phyloP scores from a whole-genome alignment of 225 moss, liverwort and hornwort genomes.

The Lunularia cruciata region DNA sequence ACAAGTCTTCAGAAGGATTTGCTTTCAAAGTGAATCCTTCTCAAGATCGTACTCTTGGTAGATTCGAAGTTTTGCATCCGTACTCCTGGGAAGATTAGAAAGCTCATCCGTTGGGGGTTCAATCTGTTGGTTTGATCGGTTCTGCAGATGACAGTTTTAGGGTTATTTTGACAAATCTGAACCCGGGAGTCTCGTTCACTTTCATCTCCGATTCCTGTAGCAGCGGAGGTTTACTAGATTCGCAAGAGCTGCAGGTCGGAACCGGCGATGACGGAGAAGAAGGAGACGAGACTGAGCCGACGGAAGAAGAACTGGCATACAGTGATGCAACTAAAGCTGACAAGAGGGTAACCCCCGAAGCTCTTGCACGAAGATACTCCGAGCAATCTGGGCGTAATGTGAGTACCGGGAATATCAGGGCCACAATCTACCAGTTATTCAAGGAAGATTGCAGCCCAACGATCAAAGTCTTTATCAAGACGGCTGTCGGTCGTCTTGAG shows the following conservation, averaged over 20 bases:
- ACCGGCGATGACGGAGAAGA: constrained; percentile 14
- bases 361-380: constrained; percentile 44
- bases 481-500: constrained; percentile 16
- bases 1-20: too few relatives aligned
- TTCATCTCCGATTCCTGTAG: constrained; percentile 77
- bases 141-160: constrained; percentile 69
- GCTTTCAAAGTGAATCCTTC: too few relatives aligned
- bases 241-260: constrained; percentile 62
- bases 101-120: too few relatives aligned
- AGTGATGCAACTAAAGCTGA: constrained; percentile 14
- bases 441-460: constrained; percentile 46
- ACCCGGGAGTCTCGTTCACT: constrained; percentile 61
- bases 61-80: too few relatives aligned
- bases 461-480: constrained; percentile 43
- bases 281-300: constrained; percentile 2
- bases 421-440: constrained; percentile 34
- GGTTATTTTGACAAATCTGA: constrained; percentile 52
- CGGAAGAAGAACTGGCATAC: constrained; percentile 17
- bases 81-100: too few relatives aligned
- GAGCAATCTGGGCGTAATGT: constrained; percentile 42
- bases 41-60: too few relatives aligned
- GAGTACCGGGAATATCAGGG: constrained; percentile 46
- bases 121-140: too few relatives aligned
- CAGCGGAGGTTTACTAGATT: constrained; percentile 70
- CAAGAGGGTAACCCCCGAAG: constrained; percentile 38